These are phyloP conservation scores for Ogataea zsoltii DNA, from an alignment of 805 yeast species.

Conservation along the genomic window DNA sequence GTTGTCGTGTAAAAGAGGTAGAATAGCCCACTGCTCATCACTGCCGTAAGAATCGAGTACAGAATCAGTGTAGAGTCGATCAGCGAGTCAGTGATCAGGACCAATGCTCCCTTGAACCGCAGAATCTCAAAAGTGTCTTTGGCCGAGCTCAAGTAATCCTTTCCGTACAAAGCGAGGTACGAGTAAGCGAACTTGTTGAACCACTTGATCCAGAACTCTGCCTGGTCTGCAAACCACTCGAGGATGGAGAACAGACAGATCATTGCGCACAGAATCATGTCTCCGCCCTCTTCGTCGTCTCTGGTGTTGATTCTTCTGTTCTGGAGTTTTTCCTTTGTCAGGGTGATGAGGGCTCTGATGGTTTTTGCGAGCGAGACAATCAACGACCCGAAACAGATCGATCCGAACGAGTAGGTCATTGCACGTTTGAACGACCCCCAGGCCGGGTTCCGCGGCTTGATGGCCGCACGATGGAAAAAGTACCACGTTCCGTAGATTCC, in stretches of 20 bases:
- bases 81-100: constrained; percentile 80
- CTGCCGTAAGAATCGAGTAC: constrained; percentile 68
- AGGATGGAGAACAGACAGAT: constrained; percentile 50
- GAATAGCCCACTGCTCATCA: constrained; percentile 34
- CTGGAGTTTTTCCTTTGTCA: constrained; percentile 45
- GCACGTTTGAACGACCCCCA: constrained; percentile 77
- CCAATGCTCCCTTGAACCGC: constrained; percentile 79
- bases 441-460: constrained; percentile 76
- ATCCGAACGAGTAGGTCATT: constrained; percentile 83
- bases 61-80: constrained; percentile 78
- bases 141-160: constrained; percentile 71
- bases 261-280: constrained; percentile 52
- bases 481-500: constrained; percentile 94
- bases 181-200: constrained; percentile 91
- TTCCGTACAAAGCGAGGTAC: constrained; percentile 84
- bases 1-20: constrained; percentile 15
- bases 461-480: constrained; percentile 53
- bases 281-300: constrained; percentile 51
- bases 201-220: constrained; percentile 56
- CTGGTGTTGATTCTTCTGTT: constrained; percentile 35
- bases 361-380: constrained; percentile 76
- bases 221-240: constrained; percentile 58
- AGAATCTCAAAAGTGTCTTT: constrained; percentile 80
- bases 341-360: constrained; percentile 52
- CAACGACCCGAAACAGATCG: constrained; percentile 79